These are phyloP conservation scores for Taiozyma onychis DNA, from an alignment of 1,139 yeast species.

Conservation along the genomic window DNA sequence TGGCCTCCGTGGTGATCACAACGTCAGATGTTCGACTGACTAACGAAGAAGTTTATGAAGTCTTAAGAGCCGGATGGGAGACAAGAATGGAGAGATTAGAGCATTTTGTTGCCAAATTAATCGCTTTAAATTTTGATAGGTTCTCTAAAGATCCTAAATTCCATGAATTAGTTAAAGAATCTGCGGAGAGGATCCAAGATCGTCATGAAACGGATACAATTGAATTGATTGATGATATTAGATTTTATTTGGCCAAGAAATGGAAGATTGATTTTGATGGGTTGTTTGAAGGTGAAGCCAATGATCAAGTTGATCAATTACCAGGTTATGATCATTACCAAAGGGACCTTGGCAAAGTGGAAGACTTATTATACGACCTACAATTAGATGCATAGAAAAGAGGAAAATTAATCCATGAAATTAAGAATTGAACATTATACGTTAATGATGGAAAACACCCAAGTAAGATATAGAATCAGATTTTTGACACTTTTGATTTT, in stretches of 20 bases:
- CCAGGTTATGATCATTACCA: constrained; percentile 26
- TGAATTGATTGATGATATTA: constrained; percentile 71
- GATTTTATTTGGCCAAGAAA: constrained; percentile 54
- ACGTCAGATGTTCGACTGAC: constrained; percentile 28
- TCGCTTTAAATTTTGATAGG: constrained; percentile 44
- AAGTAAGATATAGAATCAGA: too few species aligned
- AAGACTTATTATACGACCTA: constrained; percentile 36
- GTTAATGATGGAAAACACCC: background rate
- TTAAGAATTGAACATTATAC: background rate
- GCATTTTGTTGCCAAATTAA: constrained; percentile 50
- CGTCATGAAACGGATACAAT: constrained; percentile 76
- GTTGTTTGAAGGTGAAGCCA: constrained; percentile 20
- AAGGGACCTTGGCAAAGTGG: constrained; percentile 37
- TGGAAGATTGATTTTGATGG: constrained; percentile 23
- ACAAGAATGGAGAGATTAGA: constrained; percentile 62
- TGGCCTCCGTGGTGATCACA: constrained; percentile 58
- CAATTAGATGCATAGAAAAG: constrained; percentile 36
- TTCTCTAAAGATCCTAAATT: constrained; percentile 35
- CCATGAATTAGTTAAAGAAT: constrained; percentile 35
- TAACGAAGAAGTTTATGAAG: constrained; percentile 42
- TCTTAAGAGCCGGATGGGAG: constrained; percentile 63
- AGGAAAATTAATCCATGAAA: background rate
- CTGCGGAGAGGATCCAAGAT: constrained; percentile 52
- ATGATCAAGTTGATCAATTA: constrained; percentile 15
- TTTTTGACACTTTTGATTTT: too few species aligned